Conservation (phyloP, 306 rosid genomes). For the Begonia loranthoides region DNA sequence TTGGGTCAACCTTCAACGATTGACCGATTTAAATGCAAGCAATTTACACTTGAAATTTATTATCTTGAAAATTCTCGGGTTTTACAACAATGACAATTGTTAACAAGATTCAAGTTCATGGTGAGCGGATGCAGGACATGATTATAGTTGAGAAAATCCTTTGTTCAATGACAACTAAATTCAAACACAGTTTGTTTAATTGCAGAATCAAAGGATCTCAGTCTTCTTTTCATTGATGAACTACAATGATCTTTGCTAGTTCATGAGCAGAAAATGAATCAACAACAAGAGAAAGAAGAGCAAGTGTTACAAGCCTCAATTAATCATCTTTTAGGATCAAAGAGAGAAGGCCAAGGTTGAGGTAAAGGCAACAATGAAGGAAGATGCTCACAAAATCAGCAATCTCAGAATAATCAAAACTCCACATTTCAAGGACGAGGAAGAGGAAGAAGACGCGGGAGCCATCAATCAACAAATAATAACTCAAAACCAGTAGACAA, state of each 20-base stretch:
- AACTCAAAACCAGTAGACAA: background rate
- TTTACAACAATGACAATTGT: no score
- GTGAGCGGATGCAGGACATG: no score
- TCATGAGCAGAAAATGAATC: slow-evolving; percentile 1
- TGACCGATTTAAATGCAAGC: no score
- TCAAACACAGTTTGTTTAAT: no score
- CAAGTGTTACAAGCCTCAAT: background rate
- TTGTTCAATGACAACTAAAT: no score
- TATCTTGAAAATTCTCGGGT: no score
- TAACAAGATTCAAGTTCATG: no score
- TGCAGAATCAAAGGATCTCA: no score
- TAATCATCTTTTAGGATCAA: background rate
- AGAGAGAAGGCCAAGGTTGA: background rate
- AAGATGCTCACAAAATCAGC: background rate
- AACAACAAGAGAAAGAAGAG: background rate
- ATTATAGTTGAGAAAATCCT: no score
- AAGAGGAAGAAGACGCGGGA: background rate
- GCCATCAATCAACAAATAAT: background rate
- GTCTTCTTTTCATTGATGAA: no score
- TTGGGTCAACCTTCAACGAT: no score
- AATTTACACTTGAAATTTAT: no score
- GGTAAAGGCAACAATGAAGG: background rate
- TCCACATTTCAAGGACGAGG: background rate
- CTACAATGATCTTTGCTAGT: slow-evolving; percentile 1
- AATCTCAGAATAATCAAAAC: background rate